Percentiles rank a stretch among this genome's conserved stretches.
Evolutionary conservation across 257 asterid species (phyloP).

Genomic region (Marsdenia floribunda): DNA sequence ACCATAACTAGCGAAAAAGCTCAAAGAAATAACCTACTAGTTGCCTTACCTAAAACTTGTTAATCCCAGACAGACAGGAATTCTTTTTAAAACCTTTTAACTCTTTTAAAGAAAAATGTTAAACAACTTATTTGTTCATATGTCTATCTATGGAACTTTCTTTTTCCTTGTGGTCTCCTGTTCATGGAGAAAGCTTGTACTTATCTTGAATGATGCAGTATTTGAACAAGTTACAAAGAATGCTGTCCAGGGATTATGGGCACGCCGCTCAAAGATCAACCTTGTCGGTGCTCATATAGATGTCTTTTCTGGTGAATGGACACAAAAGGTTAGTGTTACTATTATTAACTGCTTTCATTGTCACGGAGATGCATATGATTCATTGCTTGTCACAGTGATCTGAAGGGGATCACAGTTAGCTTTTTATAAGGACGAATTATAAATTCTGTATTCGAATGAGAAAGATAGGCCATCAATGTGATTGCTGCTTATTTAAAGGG

Average conservation of each 20-base stretch:
- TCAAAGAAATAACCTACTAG: neutral
- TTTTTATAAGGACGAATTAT: neutral
- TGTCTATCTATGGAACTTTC: neutral
- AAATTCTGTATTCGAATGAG: neutral
- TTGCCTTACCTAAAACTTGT: neutral
- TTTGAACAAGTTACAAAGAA: conserved; percentile 93
- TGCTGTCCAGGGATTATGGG: conserved; percentile 97
- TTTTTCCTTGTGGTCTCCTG: neutral
- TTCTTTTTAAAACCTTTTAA: too few relatives aligned
- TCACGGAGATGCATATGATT: neutral
- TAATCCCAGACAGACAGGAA: neutral
- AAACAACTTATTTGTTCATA: too few relatives aligned
- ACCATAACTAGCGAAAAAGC: neutral
- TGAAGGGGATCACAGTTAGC: neutral
- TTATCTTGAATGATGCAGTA: conserved; percentile 46
- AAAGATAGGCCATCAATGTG: neutral
- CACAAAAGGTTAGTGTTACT: conserved; percentile 69
- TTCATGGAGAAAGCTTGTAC: neutral
- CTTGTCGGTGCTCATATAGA: conserved; percentile 99
- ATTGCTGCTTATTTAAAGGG: neutral
- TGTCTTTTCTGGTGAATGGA: conserved; percentile 99
- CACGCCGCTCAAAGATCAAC: conserved; percentile 94
- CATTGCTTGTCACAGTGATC: neutral
- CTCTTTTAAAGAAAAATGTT: too few relatives aligned
- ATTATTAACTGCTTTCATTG: neutral